These are phyloP conservation scores for Diplodia corticola DNA, from an alignment of 2,329 filamentous ascomycete species.

Conservation along the genomic window DNA sequence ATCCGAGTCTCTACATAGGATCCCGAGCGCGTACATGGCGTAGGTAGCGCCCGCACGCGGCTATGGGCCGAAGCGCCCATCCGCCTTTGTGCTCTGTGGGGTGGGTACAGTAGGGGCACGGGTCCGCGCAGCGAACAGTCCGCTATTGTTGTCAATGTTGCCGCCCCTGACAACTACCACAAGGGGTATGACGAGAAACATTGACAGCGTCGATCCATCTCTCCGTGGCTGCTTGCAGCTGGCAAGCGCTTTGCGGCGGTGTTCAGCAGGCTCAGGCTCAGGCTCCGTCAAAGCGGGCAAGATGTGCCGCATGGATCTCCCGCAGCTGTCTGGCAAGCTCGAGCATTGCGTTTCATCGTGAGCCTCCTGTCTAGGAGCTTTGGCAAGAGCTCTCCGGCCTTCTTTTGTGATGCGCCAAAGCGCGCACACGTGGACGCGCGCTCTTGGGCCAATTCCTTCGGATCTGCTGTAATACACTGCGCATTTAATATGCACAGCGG, in stretches of 20 bases:
- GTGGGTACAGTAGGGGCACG: constrained; percentile 2
- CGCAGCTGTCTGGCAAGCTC: constrained; percentile 11
- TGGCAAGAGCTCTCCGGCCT: background rate
- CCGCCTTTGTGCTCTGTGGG: background rate
- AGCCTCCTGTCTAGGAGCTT: constrained; percentile 15
- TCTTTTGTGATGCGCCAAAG: background rate
- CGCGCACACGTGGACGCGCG: background rate
- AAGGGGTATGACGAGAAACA: constrained; percentile 6
- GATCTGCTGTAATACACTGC: constrained; percentile 15
- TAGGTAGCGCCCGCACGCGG: constrained; percentile 5
- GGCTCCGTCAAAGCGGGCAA: background rate
- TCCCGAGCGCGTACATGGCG: background rate
- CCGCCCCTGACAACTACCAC: constrained; percentile 12
- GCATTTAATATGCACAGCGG: constrained; percentile 17
- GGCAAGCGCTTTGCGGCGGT: constrained; percentile 8
- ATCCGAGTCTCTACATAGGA: background rate
- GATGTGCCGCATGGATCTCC: constrained; percentile 17
- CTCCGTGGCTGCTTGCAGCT: constrained; percentile 5
- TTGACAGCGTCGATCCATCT: constrained; percentile 1
- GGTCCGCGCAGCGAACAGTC: constrained; percentile 11
- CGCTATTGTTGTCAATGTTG: background rate
- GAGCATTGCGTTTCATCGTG: constrained; percentile 14
- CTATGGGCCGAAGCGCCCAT: constrained; percentile 1
- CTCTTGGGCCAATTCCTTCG: constrained; percentile 1
- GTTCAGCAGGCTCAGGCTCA: background rate